Base-by-base conservation (phyloP, 1,139 yeast species). In the Candida anutae region DNA sequence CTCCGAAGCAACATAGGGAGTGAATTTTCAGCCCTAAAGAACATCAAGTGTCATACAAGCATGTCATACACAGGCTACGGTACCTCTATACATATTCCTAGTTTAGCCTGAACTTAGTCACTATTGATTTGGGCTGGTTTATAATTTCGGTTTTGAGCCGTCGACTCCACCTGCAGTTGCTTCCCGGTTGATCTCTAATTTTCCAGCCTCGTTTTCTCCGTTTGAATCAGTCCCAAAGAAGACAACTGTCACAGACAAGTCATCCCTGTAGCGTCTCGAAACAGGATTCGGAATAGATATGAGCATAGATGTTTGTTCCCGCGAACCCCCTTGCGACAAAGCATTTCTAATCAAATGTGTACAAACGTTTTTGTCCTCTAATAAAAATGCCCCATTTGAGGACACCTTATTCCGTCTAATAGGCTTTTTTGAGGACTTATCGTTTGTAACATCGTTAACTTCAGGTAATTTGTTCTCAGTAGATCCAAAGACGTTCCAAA, bases 301-400 rank as follows among this genome's bases (percentile, higher is more conserved):
- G 35, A 90, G 62, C 74, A 93, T 82, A 10, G 88, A 76, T 1
- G 88, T 85, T 44, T 84, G 90, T 35, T 88, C 95, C 39, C 74
- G 71, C 21, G 82, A 77, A 3, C 94, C 95, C 6, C 96, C 95
- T 38, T 71, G 72, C 29, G 95, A 88, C 32, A 90, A 65, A 0
- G 98, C 97, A 53, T 90, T 90, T 48, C 98, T 72, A 28, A 90
- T 82, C 45, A 90, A 64, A 53, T 90, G 98, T 0, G 98, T 90
- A 1, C 95, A 80, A 4, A 80, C 95, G 45, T 90, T 90, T 19
- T 71, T 74, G 57, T 90, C 98, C 45, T 84, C 87, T 47, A 68
- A 60, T 42, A 79, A 51, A 49, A 70, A 73, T 10, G 36, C 32
- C 5, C 52, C 53, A 10, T 47, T 45, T 12, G 49, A 55, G 38